Base-by-base conservation (phyloP, 495 filamentous ascomycete species). In the Hypoxylon perforatum region DNA sequence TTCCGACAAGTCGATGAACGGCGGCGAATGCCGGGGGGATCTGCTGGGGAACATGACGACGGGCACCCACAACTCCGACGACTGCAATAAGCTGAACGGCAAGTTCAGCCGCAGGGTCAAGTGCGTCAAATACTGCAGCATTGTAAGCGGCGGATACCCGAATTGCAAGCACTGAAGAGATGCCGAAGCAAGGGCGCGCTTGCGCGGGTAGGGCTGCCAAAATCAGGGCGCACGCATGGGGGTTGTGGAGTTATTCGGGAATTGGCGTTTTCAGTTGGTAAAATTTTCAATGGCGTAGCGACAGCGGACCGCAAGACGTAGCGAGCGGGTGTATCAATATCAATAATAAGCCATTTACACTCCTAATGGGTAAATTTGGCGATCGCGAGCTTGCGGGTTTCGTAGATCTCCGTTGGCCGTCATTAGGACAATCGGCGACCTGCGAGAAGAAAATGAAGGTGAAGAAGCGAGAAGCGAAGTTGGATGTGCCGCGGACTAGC, bases 321-420 rank as follows among this genome's bases (percentile, higher is more conserved):
- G n/a, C n/a, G n/a, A n/a, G n/a, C n/a, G n/a, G n/a, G n/a, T n/a
- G n/a, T n/a, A n/a, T n/a, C n/a, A n/a, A n/a, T n/a, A n/a, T n/a
- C n/a, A n/a, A n/a, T n/a, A n/a, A n/a, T n/a, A n/a, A n/a, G n/a
- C n/a, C n/a, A n/a, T n/a, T n/a, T n/a, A n/a, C n/a, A n/a, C n/a
- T n/a, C n/a, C n/a, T 38, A 38, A 11, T 38, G 3, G 2, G 12
- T n/a, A 3, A 38, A 5, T n/a, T 11, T 4, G 2, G 35, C 9
- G 12, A 38, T 11, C 35, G 2, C 2, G 9, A 38, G 14, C 12
- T 38, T 11, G 35, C 35, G 35, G 2, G 12, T 33, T 46, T 7
- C 49, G 54, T 51, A 49, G 42, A 22, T 66, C 38, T 42, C 63
- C 51, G 44, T 47, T 33, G 36, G 56, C 63, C 56, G 35, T n/a